Evolutionary conservation across 352 stramenopile genomes (phyloP), one percentile per base, ranked within the genome.

Genomic region (Phytophthora constricta): DNA sequence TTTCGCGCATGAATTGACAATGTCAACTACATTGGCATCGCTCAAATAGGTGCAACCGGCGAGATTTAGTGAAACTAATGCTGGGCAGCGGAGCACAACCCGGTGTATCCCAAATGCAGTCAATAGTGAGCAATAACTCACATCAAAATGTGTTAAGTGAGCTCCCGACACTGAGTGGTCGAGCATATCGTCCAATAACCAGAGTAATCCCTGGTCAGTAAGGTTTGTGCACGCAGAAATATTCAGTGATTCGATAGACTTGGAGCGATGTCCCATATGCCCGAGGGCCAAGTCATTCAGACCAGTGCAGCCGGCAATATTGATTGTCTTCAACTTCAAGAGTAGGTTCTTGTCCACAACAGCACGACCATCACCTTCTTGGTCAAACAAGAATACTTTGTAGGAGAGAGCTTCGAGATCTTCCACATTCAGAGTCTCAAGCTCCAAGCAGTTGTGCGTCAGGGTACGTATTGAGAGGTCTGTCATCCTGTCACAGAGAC

Each of bases 351-450:
- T 91, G 33, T 97, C 84, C 5, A 94, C 88, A 26, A 84, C 73
- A 14, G 65, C 80, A 10, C 93, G 83, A 0, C 90, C 91, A 46
- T 98, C 93, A 13, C 77, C 72, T 69, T 87, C 79, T 47, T 91
- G 77, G 53, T 98, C 89, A 60, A 96, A 97, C 17, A 87, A 47
- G 52, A 98, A 98, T 9, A 89, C 64, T 58, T 73, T 86, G 64
- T 94, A 83, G 3, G 83, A 91, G 14, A 91, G 50, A 0, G 74
- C 53, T 22, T 70, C 74, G 23, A 98, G 60, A 14, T 98, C 93
- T 52, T 97, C 85, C n/a, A 97, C 56, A 28, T 92, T 86, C 13
- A 98, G 62, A 4, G 61, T 45, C 39, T 95, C 75, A 0, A 98
- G 65, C 16, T 96, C 76, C 28, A 96, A 72, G 19, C 86, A 96